A percentile compares a stretch with the other conserved stretches of the same genome.
These are phyloP conservation scores for Pseudogymnoascus sp. DNA, from an alignment of 2,329 filamentous ascomycete species.

Conservation along the genomic window DNA sequence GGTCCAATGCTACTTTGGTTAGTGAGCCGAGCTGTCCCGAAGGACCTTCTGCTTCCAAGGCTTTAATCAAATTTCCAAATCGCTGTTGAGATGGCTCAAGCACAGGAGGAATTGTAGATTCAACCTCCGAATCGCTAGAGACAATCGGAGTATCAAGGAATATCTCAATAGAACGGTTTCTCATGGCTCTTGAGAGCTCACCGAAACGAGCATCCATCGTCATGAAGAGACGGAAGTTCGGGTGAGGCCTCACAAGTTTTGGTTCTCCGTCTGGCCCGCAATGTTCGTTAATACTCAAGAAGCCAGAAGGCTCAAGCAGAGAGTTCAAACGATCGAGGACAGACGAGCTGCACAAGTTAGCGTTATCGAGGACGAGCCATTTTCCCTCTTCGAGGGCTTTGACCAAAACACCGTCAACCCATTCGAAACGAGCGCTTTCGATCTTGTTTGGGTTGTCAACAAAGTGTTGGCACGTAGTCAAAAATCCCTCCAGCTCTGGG, in stretches of 20 bases:
- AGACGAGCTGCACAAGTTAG: slow-evolving; percentile 91
- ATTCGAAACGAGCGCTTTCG: slow-evolving; percentile 80
- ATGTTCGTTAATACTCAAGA: slow-evolving; percentile 88
- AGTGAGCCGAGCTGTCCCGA: slow-evolving; percentile 17
- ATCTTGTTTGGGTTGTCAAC: slow-evolving; percentile 50
- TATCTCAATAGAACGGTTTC: slow-evolving; percentile 89
- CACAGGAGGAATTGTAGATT: neutral
- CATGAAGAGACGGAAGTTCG: slow-evolving; percentile 84
- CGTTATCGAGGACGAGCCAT: slow-evolving; percentile 95
- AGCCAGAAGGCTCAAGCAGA: slow-evolving; percentile 82
- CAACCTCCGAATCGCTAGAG: neutral
- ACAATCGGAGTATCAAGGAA: slow-evolving; percentile 51
- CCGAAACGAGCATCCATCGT: slow-evolving; percentile 90
- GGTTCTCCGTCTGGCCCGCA: slow-evolving; percentile 75
- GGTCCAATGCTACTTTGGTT: slow-evolving; percentile 26
- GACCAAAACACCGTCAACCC: slow-evolving; percentile 89
- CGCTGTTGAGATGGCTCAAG: slow-evolving; percentile 26
- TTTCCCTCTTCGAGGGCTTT: slow-evolving; percentile 78
- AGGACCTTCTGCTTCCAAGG: slow-evolving; percentile 14
- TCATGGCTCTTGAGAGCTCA: slow-evolving; percentile 91
- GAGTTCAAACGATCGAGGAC: slow-evolving; percentile 94
- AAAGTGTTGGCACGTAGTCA: slow-evolving; percentile 32
- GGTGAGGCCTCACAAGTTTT: slow-evolving; percentile 72
- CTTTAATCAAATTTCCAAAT: slow-evolving; percentile 24
- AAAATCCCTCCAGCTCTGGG: slow-evolving; percentile 24